A percentile compares a stretch with the other conserved stretches of the same genome.
These are phyloP conservation scores for Colletotrichum higginsianum DNA, from an alignment of 2,329 filamentous ascomycete genomes.

Conservation along the genomic window DNA sequence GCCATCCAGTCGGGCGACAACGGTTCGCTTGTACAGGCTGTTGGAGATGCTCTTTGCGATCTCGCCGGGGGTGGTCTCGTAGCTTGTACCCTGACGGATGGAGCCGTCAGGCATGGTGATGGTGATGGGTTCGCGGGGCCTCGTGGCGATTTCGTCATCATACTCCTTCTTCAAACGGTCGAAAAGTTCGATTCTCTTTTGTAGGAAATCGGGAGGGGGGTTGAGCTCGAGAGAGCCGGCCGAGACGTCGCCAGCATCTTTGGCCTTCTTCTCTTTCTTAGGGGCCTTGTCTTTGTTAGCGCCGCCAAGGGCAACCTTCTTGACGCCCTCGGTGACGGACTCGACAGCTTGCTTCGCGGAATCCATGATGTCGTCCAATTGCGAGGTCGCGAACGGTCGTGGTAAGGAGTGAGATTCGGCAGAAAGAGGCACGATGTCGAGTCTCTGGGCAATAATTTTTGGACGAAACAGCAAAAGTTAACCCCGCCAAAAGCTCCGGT, in stretches of 20 bases:
- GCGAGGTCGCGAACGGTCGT: conserved; percentile 17
- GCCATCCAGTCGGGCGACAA: conserved; percentile 88
- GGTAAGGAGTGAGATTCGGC: conserved; percentile 5
- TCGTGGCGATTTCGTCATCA: conserved; percentile 80
- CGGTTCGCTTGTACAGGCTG: conserved; percentile 86
- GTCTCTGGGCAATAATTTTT: conserved; percentile 29
- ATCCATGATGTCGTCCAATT: conserved; percentile 57
- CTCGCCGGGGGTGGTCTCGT: conserved; percentile 89
- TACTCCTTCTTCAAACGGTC: conserved; percentile 89
- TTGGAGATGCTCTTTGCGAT: conserved; percentile 87
- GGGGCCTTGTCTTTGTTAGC: conserved; percentile 59
- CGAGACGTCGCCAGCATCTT: conserved; percentile 52
- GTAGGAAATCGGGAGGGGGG: conserved; percentile 80
- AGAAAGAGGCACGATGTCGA: conserved; percentile 4
- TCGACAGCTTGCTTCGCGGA: conserved; percentile 63
- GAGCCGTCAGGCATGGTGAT: conserved; percentile 82
- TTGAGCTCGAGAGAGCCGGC: conserved; percentile 63
- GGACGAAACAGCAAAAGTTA: conserved; percentile 31
- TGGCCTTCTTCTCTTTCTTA: conserved; percentile 68
- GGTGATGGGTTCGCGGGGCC: conserved; percentile 81
- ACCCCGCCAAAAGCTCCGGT: conserved; percentile 43
- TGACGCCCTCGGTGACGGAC: conserved; percentile 69
- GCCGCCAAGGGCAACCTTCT: conserved; percentile 71
- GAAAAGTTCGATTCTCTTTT: conserved; percentile 88
- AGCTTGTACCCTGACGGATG: conserved; percentile 82